These are phyloP conservation scores for Gamsiella multidivaricata DNA, from an alignment of 192 early-diverging fungal genomes.

Conservation along the genomic window DNA sequence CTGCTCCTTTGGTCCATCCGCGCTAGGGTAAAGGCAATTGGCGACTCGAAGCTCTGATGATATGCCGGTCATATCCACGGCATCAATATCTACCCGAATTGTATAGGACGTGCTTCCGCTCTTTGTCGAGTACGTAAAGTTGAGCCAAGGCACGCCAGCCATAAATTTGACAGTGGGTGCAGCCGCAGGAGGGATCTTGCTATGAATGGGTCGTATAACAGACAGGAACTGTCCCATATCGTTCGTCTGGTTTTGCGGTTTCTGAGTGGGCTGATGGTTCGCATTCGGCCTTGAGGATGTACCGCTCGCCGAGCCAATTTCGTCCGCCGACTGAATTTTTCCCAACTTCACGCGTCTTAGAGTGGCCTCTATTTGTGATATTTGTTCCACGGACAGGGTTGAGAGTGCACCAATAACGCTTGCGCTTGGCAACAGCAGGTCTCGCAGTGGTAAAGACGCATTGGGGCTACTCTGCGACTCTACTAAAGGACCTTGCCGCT, in stretches of 20 bases:
- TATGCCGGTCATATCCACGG: slow-evolving; percentile 25
- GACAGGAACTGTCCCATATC: slow-evolving; percentile 2
- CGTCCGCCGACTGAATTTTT: not conserved
- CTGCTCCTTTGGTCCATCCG: slow-evolving; percentile 66
- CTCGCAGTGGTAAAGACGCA: too few relatives aligned
- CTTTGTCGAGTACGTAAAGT: not conserved
- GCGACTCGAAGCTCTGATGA: slow-evolving; percentile 68
- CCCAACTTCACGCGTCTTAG: not conserved
- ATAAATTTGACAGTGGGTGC: not conserved
- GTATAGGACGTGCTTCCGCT: not conserved
- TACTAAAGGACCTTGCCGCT: too few relatives aligned
- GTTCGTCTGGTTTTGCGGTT: not conserved
- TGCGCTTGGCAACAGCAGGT: not conserved
- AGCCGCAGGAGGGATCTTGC: not conserved
- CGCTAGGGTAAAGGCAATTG: slow-evolving; percentile 90
- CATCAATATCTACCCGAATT: slow-evolving; percentile 7
- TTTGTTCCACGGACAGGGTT: not conserved
- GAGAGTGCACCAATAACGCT: not conserved
- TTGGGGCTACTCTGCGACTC: too few relatives aligned
- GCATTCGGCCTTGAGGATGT: not conserved
- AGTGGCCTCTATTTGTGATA: slow-evolving; percentile 1
- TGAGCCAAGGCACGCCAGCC: slow-evolving; percentile 7
- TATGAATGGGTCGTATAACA: not conserved
- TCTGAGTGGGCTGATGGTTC: not conserved
- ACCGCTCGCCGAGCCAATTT: not conserved